Evolutionary conservation across 306 rosid genomes (phyloP).

Genomic region (Alnus rubra): DNA sequence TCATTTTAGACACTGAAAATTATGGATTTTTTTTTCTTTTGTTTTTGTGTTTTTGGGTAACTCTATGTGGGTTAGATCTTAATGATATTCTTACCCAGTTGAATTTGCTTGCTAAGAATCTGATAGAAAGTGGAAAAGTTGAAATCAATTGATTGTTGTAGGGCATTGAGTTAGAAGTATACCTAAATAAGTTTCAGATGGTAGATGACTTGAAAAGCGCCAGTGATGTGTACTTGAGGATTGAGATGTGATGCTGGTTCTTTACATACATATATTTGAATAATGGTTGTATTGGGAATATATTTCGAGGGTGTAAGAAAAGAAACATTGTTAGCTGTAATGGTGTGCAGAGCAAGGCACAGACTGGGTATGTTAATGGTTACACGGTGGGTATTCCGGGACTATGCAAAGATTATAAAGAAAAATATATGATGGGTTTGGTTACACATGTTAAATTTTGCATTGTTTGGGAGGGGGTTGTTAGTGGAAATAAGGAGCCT

Average conservation of each 20-base stretch:
- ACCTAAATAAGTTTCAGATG: too few relatives aligned
- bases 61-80: not conserved
- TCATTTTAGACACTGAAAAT: not conserved
- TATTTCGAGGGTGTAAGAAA: not conserved
- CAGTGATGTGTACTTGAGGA: not conserved
- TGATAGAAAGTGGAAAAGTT: not conserved
- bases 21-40: not conserved
- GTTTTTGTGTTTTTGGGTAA: not conserved
- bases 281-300: not conserved
- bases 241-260: not conserved
- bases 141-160: not conserved
- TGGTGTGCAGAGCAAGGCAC: not conserved
- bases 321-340: not conserved
- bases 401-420: not conserved
- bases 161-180: not conserved
- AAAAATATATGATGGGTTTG: too few relatives aligned
- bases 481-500: not conserved
- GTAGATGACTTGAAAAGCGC: not conserved
- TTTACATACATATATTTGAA: not conserved
- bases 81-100: not conserved
- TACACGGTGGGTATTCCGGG: not conserved
- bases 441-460: not conserved
- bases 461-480: not conserved
- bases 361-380: not conserved
- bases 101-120: not conserved